These are phyloP conservation scores for Heliamphora exappendiculata DNA, from an alignment of 148 eudicot species.

Conservation along the genomic window DNA sequence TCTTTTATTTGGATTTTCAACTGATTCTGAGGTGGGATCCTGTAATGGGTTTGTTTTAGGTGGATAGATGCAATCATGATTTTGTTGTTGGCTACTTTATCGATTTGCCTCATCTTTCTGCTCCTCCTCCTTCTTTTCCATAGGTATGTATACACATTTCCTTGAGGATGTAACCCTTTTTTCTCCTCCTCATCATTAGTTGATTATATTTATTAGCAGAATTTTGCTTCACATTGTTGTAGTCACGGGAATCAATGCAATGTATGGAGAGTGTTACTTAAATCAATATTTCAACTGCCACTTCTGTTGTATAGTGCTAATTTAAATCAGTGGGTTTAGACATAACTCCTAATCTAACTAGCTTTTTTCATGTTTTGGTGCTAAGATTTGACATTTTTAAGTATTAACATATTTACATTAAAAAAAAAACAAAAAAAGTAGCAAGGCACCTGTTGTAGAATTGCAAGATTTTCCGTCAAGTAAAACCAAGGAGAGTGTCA, in stretches of 20 bases:
- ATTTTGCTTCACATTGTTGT: background rate
- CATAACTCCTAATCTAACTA: no score
- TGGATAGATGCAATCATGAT: constrained; percentile 63
- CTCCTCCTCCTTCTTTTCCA: constrained; percentile 47
- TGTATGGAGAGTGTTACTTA: no score
- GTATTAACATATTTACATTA: no score
- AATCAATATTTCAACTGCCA: no score
- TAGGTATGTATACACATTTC: constrained; percentile 32
- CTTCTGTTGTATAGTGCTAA: no score
- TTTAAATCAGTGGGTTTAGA: no score
- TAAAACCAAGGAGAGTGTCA: background rate
- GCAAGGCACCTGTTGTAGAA: background rate
- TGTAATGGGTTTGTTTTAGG: constrained; percentile 42
- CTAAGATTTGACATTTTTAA: background rate
- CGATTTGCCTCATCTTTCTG: constrained; percentile 42
- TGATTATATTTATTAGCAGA: background rate
- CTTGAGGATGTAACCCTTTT: constrained; percentile 4
- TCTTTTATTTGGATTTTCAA: background rate
- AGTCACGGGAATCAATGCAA: background rate
- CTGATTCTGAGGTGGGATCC: background rate
- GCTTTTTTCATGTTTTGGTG: background rate
- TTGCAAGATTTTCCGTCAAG: background rate
- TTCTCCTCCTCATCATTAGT: background rate
- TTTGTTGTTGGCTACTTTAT: constrained; percentile 44
- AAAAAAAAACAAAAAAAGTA: no score